phyloP scores from a whole-genome alignment of 2,329 filamentous ascomycete species.

The Colletotrichum kahawae region DNA sequence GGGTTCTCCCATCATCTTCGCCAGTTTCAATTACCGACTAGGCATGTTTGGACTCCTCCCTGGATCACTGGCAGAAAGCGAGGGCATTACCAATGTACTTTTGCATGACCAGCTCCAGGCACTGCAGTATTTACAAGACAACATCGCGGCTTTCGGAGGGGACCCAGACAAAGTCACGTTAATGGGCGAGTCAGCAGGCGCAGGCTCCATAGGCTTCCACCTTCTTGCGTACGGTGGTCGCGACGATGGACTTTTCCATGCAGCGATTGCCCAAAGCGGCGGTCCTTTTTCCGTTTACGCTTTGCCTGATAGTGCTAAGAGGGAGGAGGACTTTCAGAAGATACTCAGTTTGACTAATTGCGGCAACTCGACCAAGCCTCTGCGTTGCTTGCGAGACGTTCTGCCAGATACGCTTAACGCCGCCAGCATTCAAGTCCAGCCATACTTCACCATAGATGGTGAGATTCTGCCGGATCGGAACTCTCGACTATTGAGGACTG shows the following conservation, averaged over 20 bases:
- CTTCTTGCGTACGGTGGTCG: constrained; percentile 50
- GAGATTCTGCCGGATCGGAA: not conserved
- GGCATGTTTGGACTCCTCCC: constrained; percentile 50
- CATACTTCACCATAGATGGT: not conserved
- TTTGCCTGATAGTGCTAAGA: not conserved
- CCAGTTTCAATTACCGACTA: constrained; percentile 52
- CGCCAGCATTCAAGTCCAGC: not conserved
- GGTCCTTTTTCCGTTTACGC: not conserved
- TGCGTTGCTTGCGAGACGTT: too few species aligned
- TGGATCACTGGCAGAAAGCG: constrained; percentile 39
- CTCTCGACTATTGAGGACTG: not conserved
- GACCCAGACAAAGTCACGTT: constrained; percentile 57
- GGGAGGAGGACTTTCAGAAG: not conserved
- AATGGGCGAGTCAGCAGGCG: constrained; percentile 59
- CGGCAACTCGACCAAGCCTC: too few species aligned
- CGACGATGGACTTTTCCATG: constrained; percentile 50
- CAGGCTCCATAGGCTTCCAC: constrained; percentile 50
- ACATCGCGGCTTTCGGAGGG: constrained; percentile 59
- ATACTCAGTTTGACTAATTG: not conserved
- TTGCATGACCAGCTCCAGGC: constrained; percentile 56
- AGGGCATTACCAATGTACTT: constrained; percentile 46
- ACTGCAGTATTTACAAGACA: constrained; percentile 55
- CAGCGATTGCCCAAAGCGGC: constrained; percentile 29
- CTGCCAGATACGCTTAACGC: not conserved
- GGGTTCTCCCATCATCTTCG: constrained; percentile 49